Evolutionary conservation across 2,329 filamentous ascomycete genomes (phyloP), one percentile per base, ranked within the genome.

Genomic region (Diaporthe amygdali): DNA sequence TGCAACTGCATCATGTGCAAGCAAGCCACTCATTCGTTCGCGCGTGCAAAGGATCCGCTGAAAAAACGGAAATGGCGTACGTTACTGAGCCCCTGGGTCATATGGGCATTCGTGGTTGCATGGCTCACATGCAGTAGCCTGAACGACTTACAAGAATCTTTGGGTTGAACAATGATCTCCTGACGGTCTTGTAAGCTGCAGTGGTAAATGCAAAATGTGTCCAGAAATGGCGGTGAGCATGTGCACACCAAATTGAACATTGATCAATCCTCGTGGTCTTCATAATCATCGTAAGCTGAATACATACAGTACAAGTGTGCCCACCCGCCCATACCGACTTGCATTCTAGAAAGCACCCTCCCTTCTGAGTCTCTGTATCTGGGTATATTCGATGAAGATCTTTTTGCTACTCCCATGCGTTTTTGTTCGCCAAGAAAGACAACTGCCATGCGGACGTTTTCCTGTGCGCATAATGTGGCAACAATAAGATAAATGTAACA

Each of bases 321-420:
- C 44, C n/a, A 44, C 59, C 59, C n/a, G 59, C 59, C 59, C 32
- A n/a, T 27, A 49, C 59, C 22, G 37, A 64, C 59, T 64, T 64
- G 59, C 59, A 64, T 49, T 64, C 59, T 64, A 64, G 52, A 27
- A 68, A 55, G 32, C 32, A 51, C 17, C 22, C 41, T 27, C 32
- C 64, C 9, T 39, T 22, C 49, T 25, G 22, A 56, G 10, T 56
- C 55, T 49, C 52, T 68, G 41, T 68, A 56, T 68, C 52, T 68
- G 66, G 66, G 66, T 68, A 59, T 68, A 68, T 68, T 56, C 52
- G 34, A 22, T 59, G 32, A 68, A 59, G 25, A 68, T 59, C 41
- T 39, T 56, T 30, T 47, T 39, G n/a, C 3, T 68, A 34, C 37
- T 59, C 30, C 52, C 10, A 0, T 59, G 27, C 66, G 22, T 51